These are phyloP conservation scores for Tricholoma flavovirens DNA, from an alignment of 768 basidiomycete genomes.

Conservation along the genomic window DNA sequence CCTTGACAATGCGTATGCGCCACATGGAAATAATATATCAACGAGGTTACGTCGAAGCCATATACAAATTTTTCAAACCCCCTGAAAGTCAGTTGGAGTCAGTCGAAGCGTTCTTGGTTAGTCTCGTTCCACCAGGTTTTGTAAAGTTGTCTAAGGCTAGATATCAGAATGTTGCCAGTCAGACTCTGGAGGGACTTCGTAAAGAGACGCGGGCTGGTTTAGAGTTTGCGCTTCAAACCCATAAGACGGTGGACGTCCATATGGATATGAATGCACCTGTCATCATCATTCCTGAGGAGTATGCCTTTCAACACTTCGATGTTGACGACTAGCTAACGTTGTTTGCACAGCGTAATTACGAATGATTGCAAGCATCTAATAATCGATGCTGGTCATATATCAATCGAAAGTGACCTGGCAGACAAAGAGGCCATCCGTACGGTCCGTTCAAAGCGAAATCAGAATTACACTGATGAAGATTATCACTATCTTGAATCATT, in stretches of 20 bases:
- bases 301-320: conserved; percentile 13
- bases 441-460: conserved; percentile 77
- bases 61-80: conserved; percentile 88
- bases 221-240: conserved; percentile 87
- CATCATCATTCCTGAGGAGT: conserved; percentile 96
- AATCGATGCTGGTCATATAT: conserved; percentile 94
- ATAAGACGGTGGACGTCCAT: conserved; percentile 95
- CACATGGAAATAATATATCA: conserved; percentile 98
- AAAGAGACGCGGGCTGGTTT: conserved; percentile 93
- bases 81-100: conserved; percentile 94
- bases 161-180: conserved; percentile 77
- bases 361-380: conserved; percentile 80
- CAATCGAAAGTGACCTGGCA: conserved; percentile 85
- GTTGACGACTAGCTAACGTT: conserved; percentile 4
- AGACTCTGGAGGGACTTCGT: conserved; percentile 87
- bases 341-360: conserved; percentile 56
- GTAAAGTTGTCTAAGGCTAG: not conserved
- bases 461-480: conserved; percentile 83
- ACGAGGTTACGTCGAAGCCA: conserved; percentile 85
- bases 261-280: conserved; percentile 96
- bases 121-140: conserved; percentile 17
- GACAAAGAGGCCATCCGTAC: conserved; percentile 74
- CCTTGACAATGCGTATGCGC: conserved; percentile 82
- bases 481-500: conserved; percentile 79
- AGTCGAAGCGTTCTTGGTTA: conserved; percentile 83